Percentiles rank a stretch among this genome's conserved stretches.
Conservation (phyloP, 108 stramenopile species). For the Cyclotella baltica region DNA sequence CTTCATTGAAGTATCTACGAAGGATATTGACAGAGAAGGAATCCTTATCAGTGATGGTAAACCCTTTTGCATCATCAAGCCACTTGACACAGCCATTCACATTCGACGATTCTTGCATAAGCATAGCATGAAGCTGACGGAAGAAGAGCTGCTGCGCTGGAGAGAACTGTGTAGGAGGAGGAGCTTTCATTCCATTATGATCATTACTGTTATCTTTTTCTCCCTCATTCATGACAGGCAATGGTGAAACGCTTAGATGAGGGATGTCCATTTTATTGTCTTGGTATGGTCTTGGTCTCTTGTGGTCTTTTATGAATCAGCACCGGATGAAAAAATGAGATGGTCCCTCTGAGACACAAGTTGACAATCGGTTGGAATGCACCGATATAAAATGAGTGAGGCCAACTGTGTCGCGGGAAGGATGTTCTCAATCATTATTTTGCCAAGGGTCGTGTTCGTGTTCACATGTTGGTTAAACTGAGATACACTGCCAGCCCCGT, state of each 20-base stretch:
- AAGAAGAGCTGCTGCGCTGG: constrained; percentile 38
- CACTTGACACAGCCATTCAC: constrained; percentile 32
- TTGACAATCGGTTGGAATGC: too few relatives aligned
- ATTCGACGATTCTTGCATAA: constrained; percentile 5
- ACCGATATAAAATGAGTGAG: background rate
- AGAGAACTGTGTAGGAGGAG: constrained; percentile 19
- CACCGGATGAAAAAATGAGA: constrained; percentile 2
- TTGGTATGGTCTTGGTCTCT: background rate
- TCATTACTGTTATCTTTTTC: background rate
- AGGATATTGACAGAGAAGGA: constrained; percentile 45
- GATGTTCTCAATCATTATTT: background rate
- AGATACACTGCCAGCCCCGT: background rate
- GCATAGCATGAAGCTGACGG: constrained; percentile 20
- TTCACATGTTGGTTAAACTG: background rate
- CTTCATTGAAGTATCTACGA: constrained; percentile 50
- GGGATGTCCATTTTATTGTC: constrained; percentile 5
- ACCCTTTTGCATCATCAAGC: constrained; percentile 55
- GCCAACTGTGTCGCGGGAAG: too few relatives aligned
- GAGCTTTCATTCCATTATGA: background rate
- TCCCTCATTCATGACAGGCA: background rate
- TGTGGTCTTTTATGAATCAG: too few relatives aligned
- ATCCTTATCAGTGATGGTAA: constrained; percentile 57
- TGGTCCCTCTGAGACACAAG: background rate
- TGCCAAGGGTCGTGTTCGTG: background rate
- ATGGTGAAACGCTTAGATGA: background rate